Evolutionary conservation across 768 basidiomycete species (phyloP), one percentile per base, ranked within the genome.

Genomic region (Trametes cubensis): DNA sequence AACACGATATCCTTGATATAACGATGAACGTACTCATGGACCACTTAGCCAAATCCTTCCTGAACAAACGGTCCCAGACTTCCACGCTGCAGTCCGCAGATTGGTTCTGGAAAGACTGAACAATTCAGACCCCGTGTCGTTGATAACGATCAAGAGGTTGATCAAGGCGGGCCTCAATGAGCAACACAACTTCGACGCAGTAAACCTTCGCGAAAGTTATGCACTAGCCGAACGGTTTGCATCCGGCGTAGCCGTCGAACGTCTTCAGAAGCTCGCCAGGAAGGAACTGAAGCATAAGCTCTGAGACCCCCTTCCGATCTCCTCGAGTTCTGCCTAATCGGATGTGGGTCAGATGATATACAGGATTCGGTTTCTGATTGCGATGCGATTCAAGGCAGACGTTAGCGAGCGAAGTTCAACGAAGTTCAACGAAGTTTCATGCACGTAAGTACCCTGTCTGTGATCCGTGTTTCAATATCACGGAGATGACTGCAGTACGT

Each of bases 261-360:
- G 82, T 48, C 90, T 90, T 64, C 72, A 65, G 21, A 81, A 78
- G 70, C 81, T 90, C 57, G 81, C 85, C n/a, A 79, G 70, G 50
- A 88, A 83, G 68, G 85, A 89, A 72, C 83, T 88, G 65, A 85
- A 75, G 64, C 87, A 89, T 68, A 89, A 87, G 66, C 71, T 88
- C 38, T 88, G 62, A 71, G 38, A 11, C 10, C 34, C 11, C 34
- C 6, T 10, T 34, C 11, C 34, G 34, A 34, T n/a, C n/a, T n/a
- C n/a, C n/a, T n/a, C 34, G 34, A 34, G 34, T 11, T 34, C 34
- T 34, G 5, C 5, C 11, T 6, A 4, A 10, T 2, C 10, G 10
- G 10, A 34, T 34, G 34, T 11, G 10, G 34, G 34, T 34, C 34
- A 34, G 34, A 34, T 34, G 34, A 11, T 34, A 34, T 34, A 34